Percentiles rank a stretch among this genome's conserved stretches.
These are phyloP conservation scores for Colletotrichum costaricense DNA, from an alignment of 2,329 filamentous ascomycete species.

Conservation along the genomic window DNA sequence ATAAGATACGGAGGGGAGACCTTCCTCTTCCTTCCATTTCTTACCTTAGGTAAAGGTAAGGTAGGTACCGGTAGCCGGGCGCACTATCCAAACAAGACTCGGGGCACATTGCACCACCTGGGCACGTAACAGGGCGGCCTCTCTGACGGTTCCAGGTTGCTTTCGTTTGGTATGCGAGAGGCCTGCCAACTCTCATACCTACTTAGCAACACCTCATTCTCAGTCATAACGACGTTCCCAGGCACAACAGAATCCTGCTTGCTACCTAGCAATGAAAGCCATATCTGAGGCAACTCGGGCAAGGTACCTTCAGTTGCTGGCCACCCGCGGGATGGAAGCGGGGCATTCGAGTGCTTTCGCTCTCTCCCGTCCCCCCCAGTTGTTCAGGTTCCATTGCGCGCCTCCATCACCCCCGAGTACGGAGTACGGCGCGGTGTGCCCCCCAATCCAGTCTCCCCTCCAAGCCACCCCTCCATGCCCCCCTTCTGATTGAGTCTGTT, in stretches of 20 bases:
- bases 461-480: constrained; percentile 31
- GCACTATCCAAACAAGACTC: neutral
- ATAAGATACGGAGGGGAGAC: constrained; percentile 31
- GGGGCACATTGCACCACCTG: neutral
- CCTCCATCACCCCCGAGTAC: constrained; percentile 12
- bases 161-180: neutral
- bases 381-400: neutral
- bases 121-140: neutral
- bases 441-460: constrained; percentile 15
- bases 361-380: neutral
- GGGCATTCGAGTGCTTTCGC: constrained; percentile 22
- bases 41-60: too few relatives aligned
- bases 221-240: neutral
- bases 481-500: constrained; percentile 25
- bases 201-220: neutral
- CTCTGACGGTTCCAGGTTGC: neutral
- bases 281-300: neutral
- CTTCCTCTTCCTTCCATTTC: constrained; percentile 15
- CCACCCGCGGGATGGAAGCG: constrained; percentile 8
- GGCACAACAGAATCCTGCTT: neutral
- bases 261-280: neutral
- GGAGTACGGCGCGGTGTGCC: constrained; percentile 26
- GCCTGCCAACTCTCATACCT: neutral
- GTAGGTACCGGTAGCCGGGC: neutral
- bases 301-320: constrained; percentile 5